Conservation (phyloP, 306 rosid genomes). For the Medicago lupulina region DNA sequence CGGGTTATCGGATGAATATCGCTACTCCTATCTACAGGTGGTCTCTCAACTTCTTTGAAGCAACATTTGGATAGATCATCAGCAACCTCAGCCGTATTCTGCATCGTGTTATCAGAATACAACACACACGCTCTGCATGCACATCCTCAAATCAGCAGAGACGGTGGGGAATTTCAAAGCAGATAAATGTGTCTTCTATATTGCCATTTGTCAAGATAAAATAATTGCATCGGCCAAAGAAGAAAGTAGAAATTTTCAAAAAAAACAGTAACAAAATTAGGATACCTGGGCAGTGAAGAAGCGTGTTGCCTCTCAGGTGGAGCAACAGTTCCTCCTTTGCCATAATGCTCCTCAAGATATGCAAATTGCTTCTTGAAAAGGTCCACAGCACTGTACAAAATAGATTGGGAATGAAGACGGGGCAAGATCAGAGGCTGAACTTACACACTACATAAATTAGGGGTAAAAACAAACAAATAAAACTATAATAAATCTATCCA, state of each 20-base stretch:
- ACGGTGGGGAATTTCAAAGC: conserved; percentile 17
- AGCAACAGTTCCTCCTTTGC: conserved; percentile 77
- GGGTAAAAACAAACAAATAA: conserved; percentile 25
- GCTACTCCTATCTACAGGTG: conserved; percentile 63
- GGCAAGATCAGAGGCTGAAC: conserved; percentile 1
- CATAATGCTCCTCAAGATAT: conserved; percentile 93
- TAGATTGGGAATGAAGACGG: neutral
- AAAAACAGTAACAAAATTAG: conserved; percentile 15
- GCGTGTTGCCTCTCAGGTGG: conserved; percentile 98
- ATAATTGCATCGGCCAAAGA: conserved; percentile 29
- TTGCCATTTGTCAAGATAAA: conserved; percentile 6
- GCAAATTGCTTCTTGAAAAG: conserved; percentile 99
- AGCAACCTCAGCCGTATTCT: conserved; percentile 66
- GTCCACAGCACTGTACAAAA: conserved; percentile 84
- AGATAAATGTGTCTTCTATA: conserved; percentile 16
- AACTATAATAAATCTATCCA: conserved; percentile 13
- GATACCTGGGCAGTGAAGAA: conserved; percentile 91
- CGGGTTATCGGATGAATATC: conserved; percentile 63
- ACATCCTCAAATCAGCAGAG: conserved; percentile 46
- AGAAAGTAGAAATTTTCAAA: neutral
- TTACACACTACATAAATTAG: conserved; percentile 2
- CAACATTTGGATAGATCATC: conserved; percentile 82
- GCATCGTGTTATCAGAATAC: conserved; percentile 71
- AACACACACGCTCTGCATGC: conserved; percentile 75
- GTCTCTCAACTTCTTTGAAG: conserved; percentile 85